A percentile compares a stretch with the other conserved stretches of the same genome.
Conservation (phyloP, 192 early-diverging fungal genomes). For the Cetraspora pellucida region DNA sequence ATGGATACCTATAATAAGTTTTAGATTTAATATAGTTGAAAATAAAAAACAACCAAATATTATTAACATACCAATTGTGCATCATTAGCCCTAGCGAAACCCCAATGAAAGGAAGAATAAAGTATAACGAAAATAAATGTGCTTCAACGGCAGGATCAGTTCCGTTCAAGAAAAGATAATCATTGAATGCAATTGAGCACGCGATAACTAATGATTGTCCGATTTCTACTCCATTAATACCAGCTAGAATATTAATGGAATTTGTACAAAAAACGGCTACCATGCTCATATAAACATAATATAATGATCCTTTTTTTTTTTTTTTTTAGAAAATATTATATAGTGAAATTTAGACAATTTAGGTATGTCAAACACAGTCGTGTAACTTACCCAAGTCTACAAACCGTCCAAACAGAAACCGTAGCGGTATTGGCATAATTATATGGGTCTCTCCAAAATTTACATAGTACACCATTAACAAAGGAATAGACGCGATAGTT, state of each 20-base stretch:
- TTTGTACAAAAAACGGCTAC: constrained; percentile 95
- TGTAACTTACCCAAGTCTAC: constrained; percentile 73
- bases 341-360: no score
- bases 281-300: constrained; percentile 91
- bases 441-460: constrained; percentile 88
- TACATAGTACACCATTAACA: constrained; percentile 93
- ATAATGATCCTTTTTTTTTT: constrained; percentile 64
- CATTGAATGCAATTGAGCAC: constrained; percentile 76
- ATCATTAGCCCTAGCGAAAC: constrained; percentile 79
- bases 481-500: constrained; percentile 86
- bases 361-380: no score
- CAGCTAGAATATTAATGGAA: constrained; percentile 97
- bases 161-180: constrained; percentile 67
- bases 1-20: constrained; percentile 70
- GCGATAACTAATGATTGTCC: constrained; percentile 93
- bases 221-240: constrained; percentile 97
- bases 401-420: constrained; percentile 68
- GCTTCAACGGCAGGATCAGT: constrained; percentile 66
- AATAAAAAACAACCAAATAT: constrained; percentile 20
- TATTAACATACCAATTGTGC: constrained; percentile 79
- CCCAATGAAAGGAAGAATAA: constrained; percentile 90
- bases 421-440: constrained; percentile 81
- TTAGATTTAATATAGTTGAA: background rate
- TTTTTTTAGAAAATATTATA: background rate
- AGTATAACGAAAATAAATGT: constrained; percentile 86